Evolutionary conservation across 306 rosid genomes (phyloP).

Genomic region (Fragaria nilgerrensis): DNA sequence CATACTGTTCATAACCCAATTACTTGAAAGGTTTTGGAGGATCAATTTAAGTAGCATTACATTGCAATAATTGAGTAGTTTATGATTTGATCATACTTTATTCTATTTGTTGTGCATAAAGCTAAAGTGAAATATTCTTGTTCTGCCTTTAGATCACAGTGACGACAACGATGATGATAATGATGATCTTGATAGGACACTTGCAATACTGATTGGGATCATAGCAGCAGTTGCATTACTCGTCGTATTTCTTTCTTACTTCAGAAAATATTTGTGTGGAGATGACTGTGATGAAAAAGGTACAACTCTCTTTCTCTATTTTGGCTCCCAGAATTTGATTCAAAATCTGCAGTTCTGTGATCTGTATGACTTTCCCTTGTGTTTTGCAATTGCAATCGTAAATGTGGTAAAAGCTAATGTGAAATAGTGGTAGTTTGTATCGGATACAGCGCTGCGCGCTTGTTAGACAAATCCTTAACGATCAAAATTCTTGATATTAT

Average conservation of each 20-base stretch:
- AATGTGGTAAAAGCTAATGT: not conserved
- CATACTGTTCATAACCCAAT: not conserved
- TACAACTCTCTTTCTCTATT: not conserved
- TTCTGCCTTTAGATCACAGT: conserved; percentile 8
- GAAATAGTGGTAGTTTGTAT: not conserved
- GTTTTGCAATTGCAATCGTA: not conserved
- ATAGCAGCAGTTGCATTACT: conserved; percentile 71
- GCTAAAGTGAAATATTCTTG: conserved; percentile 9
- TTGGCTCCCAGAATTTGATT: not conserved
- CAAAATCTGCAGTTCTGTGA: not conserved
- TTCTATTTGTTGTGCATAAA: conserved; percentile 13
- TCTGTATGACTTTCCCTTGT: not conserved
- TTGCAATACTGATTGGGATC: conserved; percentile 75
- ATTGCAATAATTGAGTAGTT: not conserved
- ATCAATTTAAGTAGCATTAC: conserved; percentile 2
- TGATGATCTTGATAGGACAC: conserved; percentile 62
- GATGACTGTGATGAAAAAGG: conserved; percentile 32
- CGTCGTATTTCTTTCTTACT: conserved; percentile 58
- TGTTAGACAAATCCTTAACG: not conserved
- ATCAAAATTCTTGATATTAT: not conserved
- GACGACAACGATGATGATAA: conserved; percentile 32
- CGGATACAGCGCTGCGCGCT: not conserved
- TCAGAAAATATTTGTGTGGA: conserved; percentile 39
- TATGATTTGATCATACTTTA: conserved; percentile 8
- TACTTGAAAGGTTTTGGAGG: not conserved